Percentiles rank a stretch among this genome's conserved stretches.
phyloP scores from a whole-genome alignment of 2,329 filamentous ascomycete genomes.

The Neopestalotiopsis sp. region DNA sequence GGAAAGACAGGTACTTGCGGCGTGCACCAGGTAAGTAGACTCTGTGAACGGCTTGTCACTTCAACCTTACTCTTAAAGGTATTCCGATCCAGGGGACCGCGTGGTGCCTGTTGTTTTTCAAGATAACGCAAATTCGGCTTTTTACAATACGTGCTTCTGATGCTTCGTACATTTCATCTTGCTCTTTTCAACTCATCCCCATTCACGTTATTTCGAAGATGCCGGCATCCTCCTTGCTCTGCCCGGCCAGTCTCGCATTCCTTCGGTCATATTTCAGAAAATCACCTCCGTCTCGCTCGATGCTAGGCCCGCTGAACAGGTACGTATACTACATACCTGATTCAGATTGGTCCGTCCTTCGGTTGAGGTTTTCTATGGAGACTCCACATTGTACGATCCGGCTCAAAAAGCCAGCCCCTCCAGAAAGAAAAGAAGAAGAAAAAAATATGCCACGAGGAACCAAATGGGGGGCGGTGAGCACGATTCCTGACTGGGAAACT shows the following conservation, averaged over 20 bases:
- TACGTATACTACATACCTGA: neutral
- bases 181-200: neutral
- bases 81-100: conserved; percentile 1
- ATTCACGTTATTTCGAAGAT: neutral
- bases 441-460: neutral
- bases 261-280: neutral
- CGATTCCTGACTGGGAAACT: conserved; percentile 13
- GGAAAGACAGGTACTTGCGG: neutral
- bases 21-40: neutral
- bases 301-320: neutral
- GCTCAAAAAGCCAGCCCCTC: conserved; percentile 18
- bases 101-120: neutral
- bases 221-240: neutral
- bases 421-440: neutral
- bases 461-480: conserved; percentile 17
- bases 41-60: conserved; percentile 11
- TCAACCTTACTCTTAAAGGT: conserved; percentile 5
- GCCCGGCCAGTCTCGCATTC: neutral
- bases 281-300: neutral
- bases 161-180: neutral
- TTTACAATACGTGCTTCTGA: neutral
- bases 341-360: conserved; percentile 5
- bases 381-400: conserved; percentile 18
- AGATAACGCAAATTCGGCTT: neutral
- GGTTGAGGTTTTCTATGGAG: conserved; percentile 9